phyloP scores from a whole-genome alignment of 345 rosid genomes.

The Citrus unshiu region DNA sequence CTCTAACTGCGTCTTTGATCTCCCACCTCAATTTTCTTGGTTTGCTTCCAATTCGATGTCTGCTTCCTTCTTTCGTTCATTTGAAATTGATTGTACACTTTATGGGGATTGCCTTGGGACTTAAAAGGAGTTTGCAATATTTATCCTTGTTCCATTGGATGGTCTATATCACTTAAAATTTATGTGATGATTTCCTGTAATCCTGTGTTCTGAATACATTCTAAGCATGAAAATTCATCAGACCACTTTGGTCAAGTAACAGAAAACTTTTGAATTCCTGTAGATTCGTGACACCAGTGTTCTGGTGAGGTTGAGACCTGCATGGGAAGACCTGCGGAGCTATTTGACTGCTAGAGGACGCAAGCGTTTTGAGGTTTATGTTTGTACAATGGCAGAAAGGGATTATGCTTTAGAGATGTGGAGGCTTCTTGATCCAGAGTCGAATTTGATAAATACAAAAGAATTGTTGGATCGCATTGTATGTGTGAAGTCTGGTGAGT shows the following conservation, averaged over 20 bases:
- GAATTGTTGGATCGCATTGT: conserved; percentile 80
- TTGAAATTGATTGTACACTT: neutral
- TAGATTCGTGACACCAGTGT: conserved; percentile 99
- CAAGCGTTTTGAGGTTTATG: conserved; percentile 98
- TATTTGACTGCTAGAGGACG: conserved; percentile 96
- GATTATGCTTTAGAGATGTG: conserved; percentile 99
- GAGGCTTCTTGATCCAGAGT: conserved; percentile 99
- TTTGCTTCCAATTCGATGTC: neutral
- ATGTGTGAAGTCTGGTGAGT: conserved; percentile 92
- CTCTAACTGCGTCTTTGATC: neutral
- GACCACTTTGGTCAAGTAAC: conserved; percentile 5
- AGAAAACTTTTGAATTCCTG: neutral
- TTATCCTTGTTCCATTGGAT: neutral
- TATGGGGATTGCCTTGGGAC: neutral
- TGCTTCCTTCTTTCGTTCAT: neutral
- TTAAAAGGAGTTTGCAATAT: neutral
- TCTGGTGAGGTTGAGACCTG: conserved; percentile 98
- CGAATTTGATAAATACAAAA: conserved; percentile 74
- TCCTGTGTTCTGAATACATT: neutral
- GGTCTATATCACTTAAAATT: neutral
- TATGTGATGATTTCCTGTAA: neutral
- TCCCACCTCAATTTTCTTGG: neutral
- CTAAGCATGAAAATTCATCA: conserved; percentile 12
- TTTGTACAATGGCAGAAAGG: conserved; percentile 99
- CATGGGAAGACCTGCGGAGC: conserved; percentile 93